Evolutionary conservation across 2,329 filamentous ascomycete genomes (phyloP), one percentile per base, ranked within the genome.

Genomic region (Aspergillus phoenicis): DNA sequence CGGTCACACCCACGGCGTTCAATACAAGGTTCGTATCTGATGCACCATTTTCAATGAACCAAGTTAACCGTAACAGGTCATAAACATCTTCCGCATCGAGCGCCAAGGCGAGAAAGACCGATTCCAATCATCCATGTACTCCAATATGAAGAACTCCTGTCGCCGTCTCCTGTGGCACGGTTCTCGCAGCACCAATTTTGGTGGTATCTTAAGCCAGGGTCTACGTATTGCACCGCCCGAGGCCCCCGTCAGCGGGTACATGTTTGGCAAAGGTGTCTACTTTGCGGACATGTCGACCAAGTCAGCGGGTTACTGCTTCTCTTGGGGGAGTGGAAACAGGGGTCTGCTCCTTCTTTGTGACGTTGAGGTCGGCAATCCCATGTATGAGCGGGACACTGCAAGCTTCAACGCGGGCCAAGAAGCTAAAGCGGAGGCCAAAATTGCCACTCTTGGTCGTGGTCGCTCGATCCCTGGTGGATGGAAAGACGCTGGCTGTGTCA

Each of bases 191-290:
- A 95, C 91, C 56, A 96, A 96, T 74, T 96, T 89, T 66, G 91
- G 89, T 70, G 93, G 92, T 71, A 97, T 97, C 61, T 85, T 96
- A 45, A 90, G 87, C 60, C 91, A 96, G 75, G 93, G 93, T 65
- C 84, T 97, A 6, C 89, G 91, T n/a, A 96, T 96, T 66, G 93
- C 93, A 6, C 93, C 93, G 0, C 79, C 79, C 1, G 80, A 96
- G 74, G 92, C 92, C 0, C 93, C 91, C 0, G 87, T 87, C 0
- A 85, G 83, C 4, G 91, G 91, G 1, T 93, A 94, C 79, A 94
- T 94, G 90, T 96, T 96, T 67, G 92, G 89, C 60, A 96, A 96
- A 75, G 92, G 92, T 48, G 90, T 96, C 51, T 96, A 96, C 72
- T 84, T 96, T 2, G 91, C 91, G 2, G 91, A 96, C 70, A 93